Conservation (phyloP, 2,329 filamentous ascomycete species). For the Fusarium tanahbumbuense region DNA sequence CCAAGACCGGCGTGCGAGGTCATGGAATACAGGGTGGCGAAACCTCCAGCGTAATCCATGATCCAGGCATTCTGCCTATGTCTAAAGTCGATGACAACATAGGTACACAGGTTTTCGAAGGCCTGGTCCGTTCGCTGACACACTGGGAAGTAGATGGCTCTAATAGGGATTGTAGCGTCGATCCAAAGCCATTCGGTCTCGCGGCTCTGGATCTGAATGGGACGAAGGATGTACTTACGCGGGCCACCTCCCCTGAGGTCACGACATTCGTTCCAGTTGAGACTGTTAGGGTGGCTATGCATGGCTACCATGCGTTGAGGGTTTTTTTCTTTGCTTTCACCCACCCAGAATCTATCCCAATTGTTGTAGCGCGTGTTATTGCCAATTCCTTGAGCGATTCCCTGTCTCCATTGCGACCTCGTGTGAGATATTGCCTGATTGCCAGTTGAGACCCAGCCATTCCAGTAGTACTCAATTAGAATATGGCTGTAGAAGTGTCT, state of each 20-base stretch:
- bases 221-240: conserved; percentile 16
- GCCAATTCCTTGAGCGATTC: rapidly evolving
- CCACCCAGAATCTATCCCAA: conserved; percentile 13
- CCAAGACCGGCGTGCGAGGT: background rate
- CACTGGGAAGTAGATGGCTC: conserved; percentile 18
- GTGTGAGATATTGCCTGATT: background rate
- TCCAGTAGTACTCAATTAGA: conserved; percentile 21
- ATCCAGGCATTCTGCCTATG: background rate
- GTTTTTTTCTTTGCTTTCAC: background rate
- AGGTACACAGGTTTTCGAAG: background rate
- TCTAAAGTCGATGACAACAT: conserved; percentile 18
- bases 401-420: background rate
- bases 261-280: conserved; percentile 18
- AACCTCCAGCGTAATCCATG: rapidly evolving
- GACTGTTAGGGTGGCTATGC: conserved; percentile 4
- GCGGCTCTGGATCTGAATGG: rapidly evolving
- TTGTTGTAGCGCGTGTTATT: background rate
- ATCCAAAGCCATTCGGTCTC: conserved; percentile 18
- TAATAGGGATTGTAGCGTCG: conserved; percentile 1
- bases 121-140: background rate
- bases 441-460: background rate
- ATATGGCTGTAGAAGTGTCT: background rate
- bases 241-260: background rate
- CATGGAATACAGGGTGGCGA: rapidly evolving
- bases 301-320: background rate